A percentile compares a stretch with the other conserved stretches of the same genome.
Evolutionary conservation across 2,329 filamentous ascomycete genomes (phyloP).

Genomic region (Septoria linicola): DNA sequence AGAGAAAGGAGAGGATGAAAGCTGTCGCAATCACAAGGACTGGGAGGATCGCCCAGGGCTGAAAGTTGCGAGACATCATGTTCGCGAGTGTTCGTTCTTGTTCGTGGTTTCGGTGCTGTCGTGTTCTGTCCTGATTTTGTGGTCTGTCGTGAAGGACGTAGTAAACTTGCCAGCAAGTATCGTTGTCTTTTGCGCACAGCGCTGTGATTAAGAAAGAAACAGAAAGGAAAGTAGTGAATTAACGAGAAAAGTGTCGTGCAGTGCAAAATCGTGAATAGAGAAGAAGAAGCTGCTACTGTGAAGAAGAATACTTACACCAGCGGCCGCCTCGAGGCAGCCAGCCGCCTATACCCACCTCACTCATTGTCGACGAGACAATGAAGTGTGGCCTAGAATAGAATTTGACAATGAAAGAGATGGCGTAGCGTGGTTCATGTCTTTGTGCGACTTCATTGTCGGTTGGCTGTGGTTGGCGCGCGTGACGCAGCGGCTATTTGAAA

Average conservation of each 20-base stretch:
- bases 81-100: not conserved
- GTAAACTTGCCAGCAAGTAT: slow-evolving; percentile 14
- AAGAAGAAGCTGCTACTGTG: slow-evolving; percentile 1
- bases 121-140: not conserved
- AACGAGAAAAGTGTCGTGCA: not conserved
- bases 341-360: slow-evolving; percentile 1
- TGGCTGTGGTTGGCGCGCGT: slow-evolving; percentile 4
- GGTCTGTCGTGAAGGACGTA: not conserved
- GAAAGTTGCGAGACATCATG: slow-evolving; percentile 18
- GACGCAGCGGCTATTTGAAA: slow-evolving; percentile 14
- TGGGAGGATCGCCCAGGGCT: slow-evolving; percentile 28
- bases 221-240: not conserved
- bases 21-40: slow-evolving; percentile 51
- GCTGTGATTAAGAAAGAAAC: not conserved
- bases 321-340: not conserved
- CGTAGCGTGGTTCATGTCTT: slow-evolving; percentile 10
- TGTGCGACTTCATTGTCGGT: slow-evolving; percentile 2
- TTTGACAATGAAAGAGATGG: not conserved
- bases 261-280: slow-evolving; percentile 11
- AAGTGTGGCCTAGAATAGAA: slow-evolving; percentile 11
- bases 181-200: slow-evolving; percentile 6
- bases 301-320: slow-evolving; percentile 2
- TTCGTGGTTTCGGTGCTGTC: not conserved
- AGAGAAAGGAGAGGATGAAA: slow-evolving; percentile 59
- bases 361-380: slow-evolving; percentile 5